Conservation (phyloP, 2,329 filamentous ascomycete genomes). For the Scorias spongiosa region DNA sequence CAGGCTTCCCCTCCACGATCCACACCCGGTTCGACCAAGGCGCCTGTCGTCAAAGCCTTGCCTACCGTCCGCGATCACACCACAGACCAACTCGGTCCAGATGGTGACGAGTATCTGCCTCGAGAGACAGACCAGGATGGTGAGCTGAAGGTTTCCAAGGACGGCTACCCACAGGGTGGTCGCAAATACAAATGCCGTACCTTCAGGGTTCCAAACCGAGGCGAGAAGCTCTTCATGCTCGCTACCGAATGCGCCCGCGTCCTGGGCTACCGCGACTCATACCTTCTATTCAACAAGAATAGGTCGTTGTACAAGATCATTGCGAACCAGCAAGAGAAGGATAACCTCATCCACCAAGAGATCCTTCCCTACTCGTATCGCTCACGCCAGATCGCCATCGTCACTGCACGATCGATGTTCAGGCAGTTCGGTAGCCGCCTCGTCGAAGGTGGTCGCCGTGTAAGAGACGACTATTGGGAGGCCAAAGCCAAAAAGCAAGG, state of each 20-base stretch:
- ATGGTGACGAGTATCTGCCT: conserved; percentile 87
- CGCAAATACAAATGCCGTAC: conserved; percentile 88
- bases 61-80: conserved; percentile 95
- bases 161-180: conserved; percentile 65
- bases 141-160: conserved; percentile 79
- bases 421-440: conserved; percentile 93
- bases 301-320: conserved; percentile 95
- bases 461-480: conserved; percentile 98
- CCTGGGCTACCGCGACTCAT: conserved; percentile 90
- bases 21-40: conserved; percentile 55
- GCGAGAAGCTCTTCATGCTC: conserved; percentile 94
- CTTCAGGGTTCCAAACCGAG: conserved; percentile 79
- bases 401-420: conserved; percentile 96
- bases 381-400: conserved; percentile 96
- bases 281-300: conserved; percentile 97
- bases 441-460: conserved; percentile 74
- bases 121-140: conserved; percentile 85
- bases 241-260: conserved; percentile 94
- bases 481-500: conserved; percentile 93
- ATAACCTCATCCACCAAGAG: conserved; percentile 87
- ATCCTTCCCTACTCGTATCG: conserved; percentile 94
- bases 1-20: conserved; percentile 58
- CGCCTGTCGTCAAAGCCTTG: conserved; percentile 71
- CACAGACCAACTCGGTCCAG: conserved; percentile 78
- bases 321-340: conserved; percentile 87